Base-by-base conservation (phyloP, 805 yeast genomes). In the Priceomyces castillae region DNA sequence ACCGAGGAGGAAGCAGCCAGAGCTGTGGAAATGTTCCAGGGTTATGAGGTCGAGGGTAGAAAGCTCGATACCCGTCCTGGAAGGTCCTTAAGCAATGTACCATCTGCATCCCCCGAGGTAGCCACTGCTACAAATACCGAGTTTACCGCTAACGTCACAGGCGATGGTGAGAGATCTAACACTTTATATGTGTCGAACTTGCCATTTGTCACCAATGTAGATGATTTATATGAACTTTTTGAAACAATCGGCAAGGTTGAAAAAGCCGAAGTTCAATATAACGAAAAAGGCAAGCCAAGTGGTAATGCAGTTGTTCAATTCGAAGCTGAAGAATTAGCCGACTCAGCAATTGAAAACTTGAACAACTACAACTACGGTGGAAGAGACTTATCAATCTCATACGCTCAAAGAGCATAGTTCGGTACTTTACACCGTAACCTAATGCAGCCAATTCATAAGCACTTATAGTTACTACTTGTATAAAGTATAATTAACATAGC, bases 281-380 rank as follows among this genome's bases (percentile, higher is more conserved):
- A 76, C 50, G 59, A 71, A 3, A 65, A 67, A 30, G 92, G 92
- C 30, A 76, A 82, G 57, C 81, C 95, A 14, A 73, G 84, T 1
- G 98, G 97, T 23, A 69, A 74, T 50, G 97, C 95, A n/a, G 90
- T 89, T 40, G 90, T 92, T 35, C 78, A 82, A 60, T 87, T 86
- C 59, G 83, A 77, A 46, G 71, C 74, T 43, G 74, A 71, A 23
- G 86, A 78, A 26, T 73, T 78, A 48, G 95, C 97, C 1, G 85
- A 81, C 39, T 67, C 73, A 38, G 92, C 96, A 40, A 81, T 92
- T 52, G 71, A 71, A 36, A 86, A 84, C 65, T 76, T 94, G 56
- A 76, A 87, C 58, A 81, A 81, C 41, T 92, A 90, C 67, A 80
- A 76, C 46, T 92, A 90, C 58, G 98, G 97, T 54, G 87, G 84